Conservation (phyloP, 768 basidiomycete species). For the Boletus rubropictus region DNA sequence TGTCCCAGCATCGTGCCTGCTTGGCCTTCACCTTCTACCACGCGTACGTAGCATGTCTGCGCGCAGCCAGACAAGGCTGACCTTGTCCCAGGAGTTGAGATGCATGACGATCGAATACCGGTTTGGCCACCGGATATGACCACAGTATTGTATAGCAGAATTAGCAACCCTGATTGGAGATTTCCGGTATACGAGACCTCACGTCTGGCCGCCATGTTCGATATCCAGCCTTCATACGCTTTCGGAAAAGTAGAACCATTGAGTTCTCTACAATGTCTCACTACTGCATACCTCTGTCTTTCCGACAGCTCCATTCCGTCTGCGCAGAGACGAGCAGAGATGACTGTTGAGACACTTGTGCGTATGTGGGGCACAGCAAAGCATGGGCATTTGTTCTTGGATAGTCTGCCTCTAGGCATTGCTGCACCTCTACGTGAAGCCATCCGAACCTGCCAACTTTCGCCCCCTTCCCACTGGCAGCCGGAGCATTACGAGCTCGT, state of each 20-base stretch:
- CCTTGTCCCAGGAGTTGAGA: constrained; percentile 34
- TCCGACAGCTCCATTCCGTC: constrained; percentile 48
- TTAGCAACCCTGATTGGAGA: constrained; percentile 66
- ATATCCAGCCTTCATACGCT: constrained; percentile 48
- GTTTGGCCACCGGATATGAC: constrained; percentile 76
- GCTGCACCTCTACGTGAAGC: constrained; percentile 80
- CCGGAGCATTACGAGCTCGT: constrained; percentile 32
- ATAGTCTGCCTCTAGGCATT: constrained; percentile 60
- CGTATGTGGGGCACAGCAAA: constrained; percentile 33
- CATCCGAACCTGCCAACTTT: constrained; percentile 73
- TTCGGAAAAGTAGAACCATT: constrained; percentile 62
- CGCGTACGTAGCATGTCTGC: constrained; percentile 16
- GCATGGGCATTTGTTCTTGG: constrained; percentile 44
- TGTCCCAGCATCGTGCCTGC: constrained; percentile 54
- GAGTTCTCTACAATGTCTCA: constrained; percentile 46
- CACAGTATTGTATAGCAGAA: constrained; percentile 51
- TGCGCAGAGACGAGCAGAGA: constrained; percentile 61
- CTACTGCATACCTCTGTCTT: constrained; percentile 51
- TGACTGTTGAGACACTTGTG: constrained; percentile 54
- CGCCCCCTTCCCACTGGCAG: constrained; percentile 72
- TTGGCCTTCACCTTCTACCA: constrained; percentile 51
- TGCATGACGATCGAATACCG: constrained; percentile 64
- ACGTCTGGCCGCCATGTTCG: constrained; percentile 45
- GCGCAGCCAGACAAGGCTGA: constrained; percentile 6
- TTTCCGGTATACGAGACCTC: constrained; percentile 42